Percentiles rank a stretch among this genome's conserved stretches.
Evolutionary conservation across 257 asterid genomes (phyloP).

Genomic region (Echites panduratus): DNA sequence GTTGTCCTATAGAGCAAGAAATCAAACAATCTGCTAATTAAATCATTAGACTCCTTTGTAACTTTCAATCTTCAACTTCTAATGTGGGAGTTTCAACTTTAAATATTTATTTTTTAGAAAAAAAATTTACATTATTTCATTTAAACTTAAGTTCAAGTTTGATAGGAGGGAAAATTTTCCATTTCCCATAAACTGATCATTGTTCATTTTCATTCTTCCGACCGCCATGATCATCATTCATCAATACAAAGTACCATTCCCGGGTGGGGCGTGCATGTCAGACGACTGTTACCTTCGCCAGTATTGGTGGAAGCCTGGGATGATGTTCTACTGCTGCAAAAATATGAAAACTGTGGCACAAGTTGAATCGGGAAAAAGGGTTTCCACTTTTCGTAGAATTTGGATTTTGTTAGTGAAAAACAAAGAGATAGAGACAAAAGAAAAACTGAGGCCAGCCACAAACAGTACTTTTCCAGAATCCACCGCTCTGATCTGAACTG

Average conservation of each 20-base stretch:
- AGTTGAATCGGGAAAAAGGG: slow-evolving; percentile 6
- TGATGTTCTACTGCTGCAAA: slow-evolving; percentile 9
- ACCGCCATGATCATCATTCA: slow-evolving; percentile 19
- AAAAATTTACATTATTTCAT: too few relatives aligned
- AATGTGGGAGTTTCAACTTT: too few relatives aligned
- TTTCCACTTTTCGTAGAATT: not conserved
- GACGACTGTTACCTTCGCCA: not conserved
- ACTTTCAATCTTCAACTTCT: too few relatives aligned
- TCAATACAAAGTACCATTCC: too few relatives aligned
- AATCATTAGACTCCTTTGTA: too few relatives aligned
- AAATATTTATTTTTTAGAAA: too few relatives aligned
- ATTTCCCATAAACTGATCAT: too few relatives aligned
- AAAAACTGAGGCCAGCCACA: slow-evolving; percentile 10
- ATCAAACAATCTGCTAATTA: too few relatives aligned
- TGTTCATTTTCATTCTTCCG: slow-evolving; percentile 1
- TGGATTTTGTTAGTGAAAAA: slow-evolving; percentile 8
- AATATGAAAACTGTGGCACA: slow-evolving; percentile 14
- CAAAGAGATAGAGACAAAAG: slow-evolving; percentile 4
- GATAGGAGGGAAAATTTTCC: too few relatives aligned
- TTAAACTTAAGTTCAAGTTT: too few relatives aligned
- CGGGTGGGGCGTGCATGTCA: too few relatives aligned
- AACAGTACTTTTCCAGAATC: not conserved
- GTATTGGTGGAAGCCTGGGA: not conserved
- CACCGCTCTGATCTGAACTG: slow-evolving; percentile 9
- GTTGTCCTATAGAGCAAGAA: not conserved